These are phyloP conservation scores for Martensiomyces pterosporus DNA, from an alignment of 192 early-diverging fungal species.

Conservation along the genomic window DNA sequence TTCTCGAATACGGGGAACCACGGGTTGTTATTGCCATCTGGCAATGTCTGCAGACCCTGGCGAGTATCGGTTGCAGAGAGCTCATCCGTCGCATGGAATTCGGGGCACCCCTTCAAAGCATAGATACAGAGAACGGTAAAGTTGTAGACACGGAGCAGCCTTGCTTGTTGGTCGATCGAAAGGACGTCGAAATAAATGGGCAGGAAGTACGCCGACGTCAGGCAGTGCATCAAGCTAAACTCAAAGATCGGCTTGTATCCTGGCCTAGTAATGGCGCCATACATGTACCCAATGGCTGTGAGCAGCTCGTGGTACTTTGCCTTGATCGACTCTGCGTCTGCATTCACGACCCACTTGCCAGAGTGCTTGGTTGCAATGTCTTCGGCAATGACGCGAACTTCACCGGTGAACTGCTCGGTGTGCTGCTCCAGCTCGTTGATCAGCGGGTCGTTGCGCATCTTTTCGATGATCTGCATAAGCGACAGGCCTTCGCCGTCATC, in stretches of 20 bases:
- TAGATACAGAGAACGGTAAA: slow-evolving; percentile 28
- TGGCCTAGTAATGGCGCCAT: slow-evolving; percentile 32
- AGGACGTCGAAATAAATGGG: slow-evolving; percentile 41
- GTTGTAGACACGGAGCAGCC: slow-evolving; percentile 45
- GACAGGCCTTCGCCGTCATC: slow-evolving; percentile 5
- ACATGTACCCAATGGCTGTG: slow-evolving; percentile 25
- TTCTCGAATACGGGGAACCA: slow-evolving; percentile 50
- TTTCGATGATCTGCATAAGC: slow-evolving; percentile 29
- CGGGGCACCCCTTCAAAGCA: slow-evolving; percentile 43
- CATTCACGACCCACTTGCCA: slow-evolving; percentile 38
- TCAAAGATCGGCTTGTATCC: slow-evolving; percentile 20
- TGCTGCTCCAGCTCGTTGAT: slow-evolving; percentile 11
- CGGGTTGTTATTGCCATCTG: slow-evolving; percentile 31
- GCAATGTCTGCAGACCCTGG: not conserved
- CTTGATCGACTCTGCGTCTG: slow-evolving; percentile 29
- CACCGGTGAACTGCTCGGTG: not conserved
- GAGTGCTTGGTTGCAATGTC: slow-evolving; percentile 29
- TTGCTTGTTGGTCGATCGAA: slow-evolving; percentile 32
- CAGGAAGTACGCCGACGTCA: slow-evolving; percentile 54
- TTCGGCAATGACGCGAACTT: slow-evolving; percentile 2
- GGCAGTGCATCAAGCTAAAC: slow-evolving; percentile 48
- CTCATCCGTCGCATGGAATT: slow-evolving; percentile 21
- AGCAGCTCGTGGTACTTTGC: slow-evolving; percentile 42
- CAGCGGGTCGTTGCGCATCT: slow-evolving; percentile 31
- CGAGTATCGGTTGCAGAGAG: slow-evolving; percentile 19